Evolutionary conservation across 371 early-diverging fungal genomes (phyloP).

Genomic region (Thermomucor indicae-seudaticae): DNA sequence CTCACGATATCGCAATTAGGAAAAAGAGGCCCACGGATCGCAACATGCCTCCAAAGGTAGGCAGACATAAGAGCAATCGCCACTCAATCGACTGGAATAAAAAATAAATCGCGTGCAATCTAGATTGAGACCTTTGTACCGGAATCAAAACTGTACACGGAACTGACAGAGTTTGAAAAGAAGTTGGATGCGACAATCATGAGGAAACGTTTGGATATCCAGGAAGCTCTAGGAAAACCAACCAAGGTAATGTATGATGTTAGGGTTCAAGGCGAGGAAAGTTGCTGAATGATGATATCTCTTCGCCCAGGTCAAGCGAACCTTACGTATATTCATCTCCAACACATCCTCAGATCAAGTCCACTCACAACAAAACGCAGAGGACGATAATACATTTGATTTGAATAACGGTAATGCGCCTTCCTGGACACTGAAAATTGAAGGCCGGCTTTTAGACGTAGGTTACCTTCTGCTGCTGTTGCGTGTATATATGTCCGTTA

Average conservation of each 20-base stretch:
- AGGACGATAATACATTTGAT: slow-evolving; percentile 48
- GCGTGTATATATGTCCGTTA: not conserved
- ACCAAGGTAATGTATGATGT: slow-evolving; percentile 49
- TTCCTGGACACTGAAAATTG: slow-evolving; percentile 90
- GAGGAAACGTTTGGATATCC: slow-evolving; percentile 86
- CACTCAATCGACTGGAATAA: not conserved
- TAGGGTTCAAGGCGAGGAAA: not conserved
- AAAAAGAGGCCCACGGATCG: slow-evolving; percentile 60
- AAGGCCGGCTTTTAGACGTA: slow-evolving; percentile 83
- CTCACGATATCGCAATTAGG: too few species aligned
- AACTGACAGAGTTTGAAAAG: slow-evolving; percentile 84
- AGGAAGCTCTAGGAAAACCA: slow-evolving; percentile 77
- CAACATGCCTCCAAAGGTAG: slow-evolving; percentile 53
- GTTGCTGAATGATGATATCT: not conserved
- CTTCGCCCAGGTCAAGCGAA: slow-evolving; percentile 62
- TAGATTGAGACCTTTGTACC: slow-evolving; percentile 86
- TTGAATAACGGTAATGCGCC: slow-evolving; percentile 60
- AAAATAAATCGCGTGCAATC: not conserved
- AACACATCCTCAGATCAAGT: slow-evolving; percentile 78
- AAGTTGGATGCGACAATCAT: slow-evolving; percentile 85
- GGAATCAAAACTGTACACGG: slow-evolving; percentile 83
- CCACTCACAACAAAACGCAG: slow-evolving; percentile 19
- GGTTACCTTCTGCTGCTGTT: not conserved
- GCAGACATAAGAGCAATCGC: not conserved
- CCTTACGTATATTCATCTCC: slow-evolving; percentile 86